Conservation (phyloP, 1,139 yeast species). For the Debaryomyces coudertii region DNA sequence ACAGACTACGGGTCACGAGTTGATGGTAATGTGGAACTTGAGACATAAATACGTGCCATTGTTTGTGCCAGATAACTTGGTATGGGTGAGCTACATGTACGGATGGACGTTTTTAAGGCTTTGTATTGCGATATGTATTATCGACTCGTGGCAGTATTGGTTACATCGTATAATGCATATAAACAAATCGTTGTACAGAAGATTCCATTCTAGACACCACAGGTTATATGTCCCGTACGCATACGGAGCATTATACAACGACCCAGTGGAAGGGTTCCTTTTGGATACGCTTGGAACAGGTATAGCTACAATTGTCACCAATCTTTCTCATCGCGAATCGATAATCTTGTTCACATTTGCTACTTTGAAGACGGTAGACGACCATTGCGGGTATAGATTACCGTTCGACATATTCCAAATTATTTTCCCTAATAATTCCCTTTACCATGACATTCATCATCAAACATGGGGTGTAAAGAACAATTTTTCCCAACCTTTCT, state of each 20-base stretch:
- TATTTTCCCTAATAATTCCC: conserved; percentile 90
- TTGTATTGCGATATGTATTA: conserved; percentile 63
- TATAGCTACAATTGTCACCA: conserved; percentile 64
- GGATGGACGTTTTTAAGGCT: conserved; percentile 63
- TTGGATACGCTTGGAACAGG: conserved; percentile 94
- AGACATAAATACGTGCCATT: conserved; percentile 43
- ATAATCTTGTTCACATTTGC: conserved; percentile 78
- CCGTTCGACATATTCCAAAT: conserved; percentile 91
- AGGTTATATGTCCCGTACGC: conserved; percentile 94
- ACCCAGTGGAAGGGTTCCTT: conserved; percentile 89
- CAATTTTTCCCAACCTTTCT: conserved; percentile 96
- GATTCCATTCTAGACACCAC: conserved; percentile 94
- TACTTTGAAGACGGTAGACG: conserved; percentile 95
- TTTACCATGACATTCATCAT: conserved; percentile 96
- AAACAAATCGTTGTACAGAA: conserved; percentile 71
- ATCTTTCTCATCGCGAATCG: conserved; percentile 75
- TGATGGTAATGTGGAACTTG: conserved; percentile 66
- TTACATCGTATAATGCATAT: conserved; percentile 87
- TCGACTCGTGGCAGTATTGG: conserved; percentile 95
- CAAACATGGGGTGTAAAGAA: conserved; percentile 94
- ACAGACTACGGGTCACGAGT: conserved; percentile 76
- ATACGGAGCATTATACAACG: conserved; percentile 92
- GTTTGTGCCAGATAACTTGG: conserved; percentile 44
- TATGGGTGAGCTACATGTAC: conserved; percentile 58
- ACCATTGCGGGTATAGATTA: conserved; percentile 93